phyloP scores from a whole-genome alignment of 2,329 filamentous ascomycete species.

The Periconia sp. region DNA sequence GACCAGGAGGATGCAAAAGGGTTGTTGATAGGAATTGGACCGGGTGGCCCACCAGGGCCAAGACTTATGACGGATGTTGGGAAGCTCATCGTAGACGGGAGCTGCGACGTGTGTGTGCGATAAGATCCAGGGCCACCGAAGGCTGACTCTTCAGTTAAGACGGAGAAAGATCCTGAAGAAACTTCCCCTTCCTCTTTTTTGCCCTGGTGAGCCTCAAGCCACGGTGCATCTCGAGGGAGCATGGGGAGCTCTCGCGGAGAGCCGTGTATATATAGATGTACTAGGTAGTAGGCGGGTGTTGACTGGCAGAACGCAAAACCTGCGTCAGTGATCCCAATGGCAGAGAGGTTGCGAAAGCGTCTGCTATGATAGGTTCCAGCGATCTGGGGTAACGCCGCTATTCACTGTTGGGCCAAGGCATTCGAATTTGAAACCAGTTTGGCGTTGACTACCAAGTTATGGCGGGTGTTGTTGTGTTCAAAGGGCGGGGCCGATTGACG shows the following conservation, averaged over 20 bases:
- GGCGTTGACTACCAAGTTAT: not conserved
- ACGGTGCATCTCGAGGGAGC: not conserved
- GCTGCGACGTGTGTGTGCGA: not conserved
- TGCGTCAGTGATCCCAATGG: not conserved
- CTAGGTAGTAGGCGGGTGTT: not conserved
- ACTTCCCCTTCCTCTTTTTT: not conserved
- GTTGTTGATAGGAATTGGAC: not conserved
- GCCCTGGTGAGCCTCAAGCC: not conserved
- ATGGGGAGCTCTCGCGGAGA: not conserved
- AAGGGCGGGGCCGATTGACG: constrained; percentile 2
- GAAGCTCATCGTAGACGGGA: not conserved
- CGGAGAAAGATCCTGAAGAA: not conserved
- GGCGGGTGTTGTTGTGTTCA: not conserved
- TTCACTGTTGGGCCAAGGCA: not conserved
- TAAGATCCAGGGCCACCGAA: not conserved
- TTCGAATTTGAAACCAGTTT: not conserved
- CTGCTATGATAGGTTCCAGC: not conserved
- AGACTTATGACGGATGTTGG: not conserved
- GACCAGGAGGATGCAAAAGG: not conserved
- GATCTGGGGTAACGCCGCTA: not conserved
- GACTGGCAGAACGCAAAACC: not conserved
- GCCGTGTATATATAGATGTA: not conserved
- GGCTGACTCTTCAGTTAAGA: not conserved
- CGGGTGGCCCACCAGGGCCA: no score
- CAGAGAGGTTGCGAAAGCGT: not conserved